Base-by-base conservation (phyloP, 352 stramenopile genomes). In the Phytophthora tubulina region DNA sequence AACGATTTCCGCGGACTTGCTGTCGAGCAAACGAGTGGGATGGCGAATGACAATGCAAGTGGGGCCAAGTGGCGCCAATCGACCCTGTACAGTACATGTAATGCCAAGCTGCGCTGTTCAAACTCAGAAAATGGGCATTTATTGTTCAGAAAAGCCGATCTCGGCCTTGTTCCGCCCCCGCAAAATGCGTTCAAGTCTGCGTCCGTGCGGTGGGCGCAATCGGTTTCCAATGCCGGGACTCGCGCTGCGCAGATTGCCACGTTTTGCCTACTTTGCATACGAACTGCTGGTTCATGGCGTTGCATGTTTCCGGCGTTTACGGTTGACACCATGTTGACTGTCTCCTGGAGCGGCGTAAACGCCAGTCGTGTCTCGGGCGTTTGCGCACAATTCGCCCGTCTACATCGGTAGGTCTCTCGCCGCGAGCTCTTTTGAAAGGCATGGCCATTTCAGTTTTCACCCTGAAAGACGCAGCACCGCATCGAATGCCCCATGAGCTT, bases 401-500 rank as follows among this genome's bases (percentile, higher is more conserved):
- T 60, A 69, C 36, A 32, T 36, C 45, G 27, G 3, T 27, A 27
- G 21, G 21, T 17, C 36, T 36, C 27, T 10, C 33, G 41, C 7
- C 15, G 27, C 21, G 21, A 27, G 4, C 7, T 8, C 5, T n/a
- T 61, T 39, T 57, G 36, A 61, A 31, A 54, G 14, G 45, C 27
- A 45, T 45, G 15, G 41, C 46, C 65, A 73, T 77, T 77, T 60
- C 32, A 14, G 41, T 63, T 73, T 70, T 70, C 58, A 51, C 52
- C n/a, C 42, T 53, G 41, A 36, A 67, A 70, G 58, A 53, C 58
- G 36, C 50, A 69, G 53, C 33, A 65, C 50, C 57, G 11, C 50
- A 62, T 14, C 44, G 56, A 70, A 70, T 70, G 70, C 51, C 52
- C 52, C 52, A 78, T 78, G 70, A 78, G 53, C 41, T 70, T 56